A percentile compares a stretch with the other conserved stretches of the same genome.
phyloP scores from a whole-genome alignment of 306 rosid species.

The Quercus ilex region DNA sequence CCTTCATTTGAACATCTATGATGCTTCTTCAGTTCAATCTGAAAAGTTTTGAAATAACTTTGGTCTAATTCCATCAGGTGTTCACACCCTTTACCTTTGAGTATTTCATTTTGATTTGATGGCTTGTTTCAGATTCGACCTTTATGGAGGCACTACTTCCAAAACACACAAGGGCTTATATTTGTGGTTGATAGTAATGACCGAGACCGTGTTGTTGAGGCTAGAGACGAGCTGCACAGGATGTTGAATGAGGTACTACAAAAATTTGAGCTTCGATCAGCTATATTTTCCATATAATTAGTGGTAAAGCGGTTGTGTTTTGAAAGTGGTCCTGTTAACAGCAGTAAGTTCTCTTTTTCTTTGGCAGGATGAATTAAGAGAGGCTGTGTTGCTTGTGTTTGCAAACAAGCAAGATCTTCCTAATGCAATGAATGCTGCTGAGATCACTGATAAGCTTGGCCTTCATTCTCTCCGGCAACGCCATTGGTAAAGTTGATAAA shows the following conservation, averaged over 20 bases:
- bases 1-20: no score
- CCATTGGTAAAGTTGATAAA: constrained; percentile 43
- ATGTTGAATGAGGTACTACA: constrained; percentile 63
- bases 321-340: neutral
- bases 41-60: no score
- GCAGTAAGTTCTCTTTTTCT: neutral
- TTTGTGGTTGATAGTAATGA: constrained; percentile 78
- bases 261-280: neutral
- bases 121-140: constrained; percentile 43
- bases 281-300: neutral
- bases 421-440: constrained; percentile 74
- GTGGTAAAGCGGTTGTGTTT: neutral
- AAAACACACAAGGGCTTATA: constrained; percentile 71
- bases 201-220: constrained; percentile 68
- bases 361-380: constrained; percentile 60
- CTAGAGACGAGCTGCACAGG: constrained; percentile 68
- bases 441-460: constrained; percentile 61
- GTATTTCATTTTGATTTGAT: neutral
- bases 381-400: constrained; percentile 65
- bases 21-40: no score
- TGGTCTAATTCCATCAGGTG: no score
- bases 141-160: constrained; percentile 74
- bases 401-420: constrained; percentile 83
- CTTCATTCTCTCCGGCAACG: constrained; percentile 65
- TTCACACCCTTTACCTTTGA: neutral